These are phyloP conservation scores for Colletotrichum brevisporum DNA, from an alignment of 2,329 filamentous ascomycete genomes.

Conservation along the genomic window DNA sequence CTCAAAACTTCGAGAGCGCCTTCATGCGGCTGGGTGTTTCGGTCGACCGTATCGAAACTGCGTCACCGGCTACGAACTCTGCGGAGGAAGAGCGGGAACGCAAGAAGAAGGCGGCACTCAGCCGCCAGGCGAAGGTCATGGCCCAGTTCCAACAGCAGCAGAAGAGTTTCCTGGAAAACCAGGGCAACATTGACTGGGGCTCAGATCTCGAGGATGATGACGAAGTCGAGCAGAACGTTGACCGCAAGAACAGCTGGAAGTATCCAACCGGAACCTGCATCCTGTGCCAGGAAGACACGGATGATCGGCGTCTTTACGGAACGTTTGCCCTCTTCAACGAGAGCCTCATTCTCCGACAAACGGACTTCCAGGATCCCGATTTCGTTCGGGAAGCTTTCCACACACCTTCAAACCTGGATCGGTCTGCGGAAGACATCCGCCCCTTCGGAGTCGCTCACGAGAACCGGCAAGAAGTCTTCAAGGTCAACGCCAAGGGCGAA, in stretches of 20 bases:
- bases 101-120: conserved; percentile 92
- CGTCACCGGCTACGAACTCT: conserved; percentile 80
- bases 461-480: conserved; percentile 83
- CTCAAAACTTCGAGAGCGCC: conserved; percentile 78
- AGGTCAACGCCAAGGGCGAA: conserved; percentile 80
- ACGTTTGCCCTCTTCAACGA: conserved; percentile 93
- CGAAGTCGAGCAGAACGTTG: conserved; percentile 76
- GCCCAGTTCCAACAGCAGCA: conserved; percentile 98
- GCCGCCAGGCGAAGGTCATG: conserved; percentile 94
- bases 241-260: conserved; percentile 84
- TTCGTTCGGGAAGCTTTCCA: conserved; percentile 86
- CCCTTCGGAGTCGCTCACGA: conserved; percentile 93
- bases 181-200: conserved; percentile 90
- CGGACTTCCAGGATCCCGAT: conserved; percentile 84
- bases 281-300: conserved; percentile 94
- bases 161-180: conserved; percentile 91
- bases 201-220: conserved; percentile 82
- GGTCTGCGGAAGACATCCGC: conserved; percentile 84
- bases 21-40: conserved; percentile 76
- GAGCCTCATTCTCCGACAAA: conserved; percentile 89
- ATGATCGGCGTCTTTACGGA: conserved; percentile 89
- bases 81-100: conserved; percentile 81
- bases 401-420: conserved; percentile 86
- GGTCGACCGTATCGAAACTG: conserved; percentile 84
- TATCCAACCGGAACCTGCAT: conserved; percentile 96